A percentile compares a stretch with the other conserved stretches of the same genome.
phyloP scores from a whole-genome alignment of 1,284 basidiomycete genomes.

The Phlebopus sp. region DNA sequence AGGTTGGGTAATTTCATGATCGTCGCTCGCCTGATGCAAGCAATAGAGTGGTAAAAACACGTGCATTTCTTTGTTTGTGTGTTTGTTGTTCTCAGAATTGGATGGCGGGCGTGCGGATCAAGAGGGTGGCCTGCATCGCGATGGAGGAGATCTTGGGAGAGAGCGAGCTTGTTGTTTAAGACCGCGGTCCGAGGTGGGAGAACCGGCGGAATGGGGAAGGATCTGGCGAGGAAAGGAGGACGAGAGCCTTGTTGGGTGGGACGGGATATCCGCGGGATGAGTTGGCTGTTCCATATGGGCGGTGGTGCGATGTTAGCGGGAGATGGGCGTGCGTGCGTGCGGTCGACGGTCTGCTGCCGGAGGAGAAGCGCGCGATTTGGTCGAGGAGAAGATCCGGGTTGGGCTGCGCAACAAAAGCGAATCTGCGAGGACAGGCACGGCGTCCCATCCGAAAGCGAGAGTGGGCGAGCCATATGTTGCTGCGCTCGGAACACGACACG shows the following conservation, averaged over 20 bases:
- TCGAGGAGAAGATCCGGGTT: conserved; percentile 26
- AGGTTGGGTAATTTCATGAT: conserved; percentile 13
- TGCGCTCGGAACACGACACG: too few relatives aligned
- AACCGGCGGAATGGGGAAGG: too few relatives aligned
- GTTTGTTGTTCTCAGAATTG: background rate
- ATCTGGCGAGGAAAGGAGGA: too few relatives aligned
- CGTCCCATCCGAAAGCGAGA: too few relatives aligned
- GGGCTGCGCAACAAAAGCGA: conserved; percentile 19
- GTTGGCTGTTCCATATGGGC: conserved; percentile 32
- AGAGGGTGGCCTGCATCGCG: background rate
- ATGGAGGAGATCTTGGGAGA: too few relatives aligned
- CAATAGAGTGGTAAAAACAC: background rate
- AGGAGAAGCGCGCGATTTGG: conserved; percentile 1
- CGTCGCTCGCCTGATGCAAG: conserved; percentile 22
- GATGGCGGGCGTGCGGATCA: conserved; percentile 29
- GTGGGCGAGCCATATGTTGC: too few relatives aligned
- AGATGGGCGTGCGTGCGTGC: conserved; percentile 22
- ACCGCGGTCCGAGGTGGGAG: too few relatives aligned
- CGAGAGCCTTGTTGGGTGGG: too few relatives aligned
- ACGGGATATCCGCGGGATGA: conserved; percentile 31
- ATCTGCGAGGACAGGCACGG: conserved; percentile 30
- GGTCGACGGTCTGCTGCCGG: conserved; percentile 17
- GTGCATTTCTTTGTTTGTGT: background rate
- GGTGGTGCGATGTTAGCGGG: conserved; percentile 32
- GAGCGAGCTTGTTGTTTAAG: too few relatives aligned